phyloP scores from a whole-genome alignment of 2,329 filamentous ascomycete species.

The Pseudopithomyces chartarum region DNA sequence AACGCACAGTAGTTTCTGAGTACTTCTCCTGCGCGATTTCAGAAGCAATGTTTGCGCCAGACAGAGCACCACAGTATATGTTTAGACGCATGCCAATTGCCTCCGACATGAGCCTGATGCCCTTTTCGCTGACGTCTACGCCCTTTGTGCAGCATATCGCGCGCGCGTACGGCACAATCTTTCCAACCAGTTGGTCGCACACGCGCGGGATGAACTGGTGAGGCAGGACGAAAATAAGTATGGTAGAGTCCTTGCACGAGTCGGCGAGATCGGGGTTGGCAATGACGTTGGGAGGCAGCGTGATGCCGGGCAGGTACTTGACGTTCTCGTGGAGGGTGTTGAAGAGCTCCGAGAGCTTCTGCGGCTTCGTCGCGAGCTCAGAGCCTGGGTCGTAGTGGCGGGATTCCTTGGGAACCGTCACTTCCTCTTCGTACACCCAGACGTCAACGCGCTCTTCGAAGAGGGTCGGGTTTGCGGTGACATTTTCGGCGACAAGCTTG shows the following conservation, averaged over 20 bases:
- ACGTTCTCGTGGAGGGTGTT: constrained; percentile 94
- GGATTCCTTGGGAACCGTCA: constrained; percentile 73
- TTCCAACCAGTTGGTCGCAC: constrained; percentile 81
- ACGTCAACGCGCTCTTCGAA: constrained; percentile 93
- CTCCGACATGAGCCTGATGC: constrained; percentile 89
- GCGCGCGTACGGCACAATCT: constrained; percentile 88
- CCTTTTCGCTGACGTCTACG: constrained; percentile 86
- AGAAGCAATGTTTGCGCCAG: constrained; percentile 92
- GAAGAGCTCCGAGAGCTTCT: constrained; percentile 90
- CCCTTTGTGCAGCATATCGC: constrained; percentile 99
- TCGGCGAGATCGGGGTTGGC: constrained; percentile 82
- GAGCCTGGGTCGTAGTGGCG: constrained; percentile 70
- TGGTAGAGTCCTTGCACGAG: constrained; percentile 80
- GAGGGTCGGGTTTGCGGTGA: constrained; percentile 73
- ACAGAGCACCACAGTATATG: constrained; percentile 96
- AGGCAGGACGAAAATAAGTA: constrained; percentile 94
- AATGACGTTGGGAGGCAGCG: constrained; percentile 79
- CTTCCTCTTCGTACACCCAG: constrained; percentile 98
- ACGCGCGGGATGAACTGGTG: constrained; percentile 94
- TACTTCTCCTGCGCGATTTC: constrained; percentile 96
- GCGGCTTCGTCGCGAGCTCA: constrained; percentile 65
- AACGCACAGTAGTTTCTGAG: constrained; percentile 79
- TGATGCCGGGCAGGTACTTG: constrained; percentile 93
- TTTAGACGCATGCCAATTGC: constrained; percentile 88
- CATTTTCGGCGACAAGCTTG: constrained; percentile 96